A percentile compares a stretch with the other conserved stretches of the same genome.
Conservation (phyloP, 495 filamentous ascomycete genomes). For the Penicillium salamii region DNA sequence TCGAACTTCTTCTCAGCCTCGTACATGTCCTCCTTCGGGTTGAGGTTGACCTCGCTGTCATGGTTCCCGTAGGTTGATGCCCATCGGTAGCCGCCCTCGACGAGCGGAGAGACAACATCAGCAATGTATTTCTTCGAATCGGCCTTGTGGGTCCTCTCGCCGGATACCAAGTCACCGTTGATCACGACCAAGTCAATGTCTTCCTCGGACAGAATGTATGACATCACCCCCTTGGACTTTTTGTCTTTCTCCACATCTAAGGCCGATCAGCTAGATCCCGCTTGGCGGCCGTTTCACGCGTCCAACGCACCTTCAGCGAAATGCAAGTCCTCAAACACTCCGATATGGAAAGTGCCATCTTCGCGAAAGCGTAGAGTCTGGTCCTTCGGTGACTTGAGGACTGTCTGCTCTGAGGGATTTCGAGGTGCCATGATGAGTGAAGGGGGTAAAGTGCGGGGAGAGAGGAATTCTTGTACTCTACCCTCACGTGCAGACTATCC, state of each 20-base stretch:
- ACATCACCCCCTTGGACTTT: slow-evolving; percentile 57
- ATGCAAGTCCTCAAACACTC: slow-evolving; percentile 67
- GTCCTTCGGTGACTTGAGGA: not conserved
- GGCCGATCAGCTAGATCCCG: not conserved
- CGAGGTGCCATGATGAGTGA: not conserved
- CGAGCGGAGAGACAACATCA: slow-evolving; percentile 56
- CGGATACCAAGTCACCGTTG: slow-evolving; percentile 73
- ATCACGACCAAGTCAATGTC: slow-evolving; percentile 59
- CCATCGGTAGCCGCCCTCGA: slow-evolving; percentile 53
- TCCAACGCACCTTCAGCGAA: slow-evolving; percentile 58
- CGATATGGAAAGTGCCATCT: slow-evolving; percentile 45
- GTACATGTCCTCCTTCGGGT: slow-evolving; percentile 47
- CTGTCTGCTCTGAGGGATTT: not conserved
- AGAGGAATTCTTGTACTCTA: no score
- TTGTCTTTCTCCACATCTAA: slow-evolving; percentile 40
- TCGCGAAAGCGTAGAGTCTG: slow-evolving; percentile 25
- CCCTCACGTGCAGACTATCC: no score
- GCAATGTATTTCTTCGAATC: slow-evolving; percentile 62
- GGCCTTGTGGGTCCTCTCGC: slow-evolving; percentile 57
- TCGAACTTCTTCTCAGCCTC: slow-evolving; percentile 50
- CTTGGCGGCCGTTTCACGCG: not conserved
- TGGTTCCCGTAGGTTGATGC: slow-evolving; percentile 76
- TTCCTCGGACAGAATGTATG: slow-evolving; percentile 57
- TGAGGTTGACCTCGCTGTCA: slow-evolving; percentile 61
- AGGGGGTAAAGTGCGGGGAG: not conserved